Base-by-base conservation (phyloP, 1,284 basidiomycete species). In the Amylostereum chailletii region DNA sequence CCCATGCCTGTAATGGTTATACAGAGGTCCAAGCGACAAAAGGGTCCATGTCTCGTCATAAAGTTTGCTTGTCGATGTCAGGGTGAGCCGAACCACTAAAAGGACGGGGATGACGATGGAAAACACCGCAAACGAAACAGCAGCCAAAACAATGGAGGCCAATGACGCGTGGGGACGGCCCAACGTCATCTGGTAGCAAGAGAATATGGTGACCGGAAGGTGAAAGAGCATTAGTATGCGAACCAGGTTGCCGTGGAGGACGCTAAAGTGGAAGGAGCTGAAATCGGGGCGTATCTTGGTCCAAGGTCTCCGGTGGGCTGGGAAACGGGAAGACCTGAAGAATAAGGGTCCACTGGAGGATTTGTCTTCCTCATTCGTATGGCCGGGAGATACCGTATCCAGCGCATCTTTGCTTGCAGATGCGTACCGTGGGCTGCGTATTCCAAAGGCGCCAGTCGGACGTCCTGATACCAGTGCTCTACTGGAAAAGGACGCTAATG, bases 21-120 rank as follows among this genome's bases (percentile, higher is more conserved):
- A 99, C 47, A 97, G 72, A n/a, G 94, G 90, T 4, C 95, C 95
- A 8, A 94, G 75, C 1, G 86, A 79, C n/a, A 96, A 79, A 8
- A 98, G 74, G 0, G 93, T 95, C 55, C 88, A 78, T 7, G 92
- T 93, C 64, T 95, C 93, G 57, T 95, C 93, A 64, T 96, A 98
- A 3, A 98, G 77, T 64, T 96, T 95, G 62, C 84, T 86, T 5
- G 89, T 92, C 6, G 87, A 81, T 0, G 86, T 93, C 50, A 82
- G 73, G 34, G 80, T 81, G 42, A 98, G 79, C 34, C 86, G 82
- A 52, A 84, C 69, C 50, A 95, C 72, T 19, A 96, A 71, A 48
- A 84, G 75, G 6, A 77, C 71, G 1, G 95, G 95, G 31, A 92
- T 69, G 11, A 87, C 64, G 45, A 96, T 72, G 1, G 87, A 91